Base-by-base conservation (phyloP, 129 eudicot species). In the Chrysanthemum lavandulifolium region DNA sequence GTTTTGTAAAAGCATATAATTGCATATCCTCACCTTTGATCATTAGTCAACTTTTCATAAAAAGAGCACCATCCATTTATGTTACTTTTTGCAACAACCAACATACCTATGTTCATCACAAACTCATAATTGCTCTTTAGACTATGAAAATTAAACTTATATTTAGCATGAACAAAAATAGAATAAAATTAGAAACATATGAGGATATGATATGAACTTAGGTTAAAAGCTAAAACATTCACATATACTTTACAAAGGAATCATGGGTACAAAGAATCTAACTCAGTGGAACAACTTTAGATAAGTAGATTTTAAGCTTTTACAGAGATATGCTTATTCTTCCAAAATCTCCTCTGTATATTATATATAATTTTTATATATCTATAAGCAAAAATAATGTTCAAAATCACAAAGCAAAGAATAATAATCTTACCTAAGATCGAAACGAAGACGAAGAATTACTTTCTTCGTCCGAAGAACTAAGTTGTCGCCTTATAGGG, bases 391-490 rank as follows among this genome's bases (percentile, higher is more conserved):
- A 62, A n/a, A 70, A 53, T 58, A 55, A 78, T 60, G 52, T 78
- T 62, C 73, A 78, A 78, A 78, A 78, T 3, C 69, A 31, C 45
- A 25, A 53, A 25, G 54, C 53, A 12, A 67, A 54, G 53, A 57
- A 54, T 11, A 71, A 64, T 48, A 15, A 70, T 65, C 43, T 0
- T 56, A 65, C 82, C 82, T 71, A 78, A 50, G 47, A 69, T 51
- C 65, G 72, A 48, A 78, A 85, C 12, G 95, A 72, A 36, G 86
- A 82, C 13, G 95, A 72, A n/a, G 88, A 82, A 13, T 86, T 57
- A 63, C 78, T 76, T 10, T 85, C 97, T 3, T 88, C 98, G 13
- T 84, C 91, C 0, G 97, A 94, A 45, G 83, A 82, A 82, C 86
- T 87, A 60, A 72, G 68, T 59, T 83, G 87, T 83, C 77, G 68